Conservation (phyloP, 495 filamentous ascomycete genomes). For the Podospora sp. region DNA sequence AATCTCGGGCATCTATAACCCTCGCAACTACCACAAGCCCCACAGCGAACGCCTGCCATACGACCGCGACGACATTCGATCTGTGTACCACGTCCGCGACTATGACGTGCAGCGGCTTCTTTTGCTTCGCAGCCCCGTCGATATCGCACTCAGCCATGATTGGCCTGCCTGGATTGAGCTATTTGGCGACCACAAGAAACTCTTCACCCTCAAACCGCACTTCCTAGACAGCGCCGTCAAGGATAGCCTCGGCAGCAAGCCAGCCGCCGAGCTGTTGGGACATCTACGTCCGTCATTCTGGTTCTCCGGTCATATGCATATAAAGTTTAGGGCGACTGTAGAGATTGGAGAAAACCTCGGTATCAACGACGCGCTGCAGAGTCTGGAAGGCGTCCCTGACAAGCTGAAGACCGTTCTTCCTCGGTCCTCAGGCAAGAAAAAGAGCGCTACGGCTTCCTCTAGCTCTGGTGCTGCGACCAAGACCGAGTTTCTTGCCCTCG, state of each 20-base stretch:
- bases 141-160: conserved; percentile 85
- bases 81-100: conserved; percentile 79
- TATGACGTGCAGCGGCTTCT: conserved; percentile 81
- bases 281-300: conserved; percentile 76
- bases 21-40: conserved; percentile 71
- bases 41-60: conserved; percentile 83
- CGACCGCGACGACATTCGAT: conserved; percentile 63
- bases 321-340: conserved; percentile 71
- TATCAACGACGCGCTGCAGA: neutral
- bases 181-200: conserved; percentile 58
- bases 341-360: conserved; percentile 49
- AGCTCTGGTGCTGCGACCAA: neutral
- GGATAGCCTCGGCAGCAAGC: conserved; percentile 70
- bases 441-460: conserved; percentile 22
- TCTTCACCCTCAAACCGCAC: conserved; percentile 66
- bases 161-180: conserved; percentile 80
- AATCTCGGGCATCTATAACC: conserved; percentile 85
- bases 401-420: neutral
- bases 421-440: neutral
- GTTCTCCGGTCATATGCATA: conserved; percentile 88
- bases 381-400: neutral
- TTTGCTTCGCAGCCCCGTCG: conserved; percentile 73
- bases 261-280: conserved; percentile 72
- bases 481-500: neutral
- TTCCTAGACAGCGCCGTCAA: conserved; percentile 68